phyloP scores from a whole-genome alignment of 2,329 filamentous ascomycete species.

The Diaporthe nobilis region DNA sequence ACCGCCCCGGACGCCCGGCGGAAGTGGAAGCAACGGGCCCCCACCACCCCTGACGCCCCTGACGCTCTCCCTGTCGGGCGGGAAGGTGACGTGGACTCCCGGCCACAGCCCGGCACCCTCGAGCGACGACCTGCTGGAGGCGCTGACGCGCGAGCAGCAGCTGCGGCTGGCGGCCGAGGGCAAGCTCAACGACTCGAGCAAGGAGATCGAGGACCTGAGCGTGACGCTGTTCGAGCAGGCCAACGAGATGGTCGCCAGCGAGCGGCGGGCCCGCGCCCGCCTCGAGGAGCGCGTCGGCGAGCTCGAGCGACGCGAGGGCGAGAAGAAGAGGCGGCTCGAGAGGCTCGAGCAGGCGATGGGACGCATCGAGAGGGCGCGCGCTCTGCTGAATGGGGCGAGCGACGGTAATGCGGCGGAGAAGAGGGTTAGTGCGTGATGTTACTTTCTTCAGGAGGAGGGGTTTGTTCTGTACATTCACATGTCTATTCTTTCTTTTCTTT shows the following conservation, averaged over 20 bases:
- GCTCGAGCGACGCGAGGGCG: slow-evolving; percentile 77
- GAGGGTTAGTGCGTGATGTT: slow-evolving; percentile 36
- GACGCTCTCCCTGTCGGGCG: slow-evolving; percentile 38
- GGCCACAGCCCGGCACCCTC: slow-evolving; percentile 44
- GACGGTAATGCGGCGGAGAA: slow-evolving; percentile 8
- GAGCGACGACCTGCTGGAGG: slow-evolving; percentile 70
- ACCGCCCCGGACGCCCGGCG: slow-evolving; percentile 34
- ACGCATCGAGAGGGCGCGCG: slow-evolving; percentile 79
- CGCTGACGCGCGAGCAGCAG: slow-evolving; percentile 75
- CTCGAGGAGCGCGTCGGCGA: slow-evolving; percentile 79
- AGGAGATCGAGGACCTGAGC: slow-evolving; percentile 84
- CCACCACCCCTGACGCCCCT: slow-evolving; percentile 18
- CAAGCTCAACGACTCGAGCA: slow-evolving; percentile 74
- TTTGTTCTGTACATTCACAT: not conserved
- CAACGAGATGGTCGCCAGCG: slow-evolving; percentile 88
- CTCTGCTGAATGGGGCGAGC: slow-evolving; percentile 63
- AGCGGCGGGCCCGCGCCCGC: slow-evolving; percentile 78
- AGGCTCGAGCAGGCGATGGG: slow-evolving; percentile 78
- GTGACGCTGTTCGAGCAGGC: slow-evolving; percentile 84
- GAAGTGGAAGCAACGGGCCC: not conserved
- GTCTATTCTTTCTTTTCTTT: not conserved
- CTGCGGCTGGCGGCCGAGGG: slow-evolving; percentile 79
- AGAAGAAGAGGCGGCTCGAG: slow-evolving; percentile 79
- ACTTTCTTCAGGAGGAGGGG: not conserved
- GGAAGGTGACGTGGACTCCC: slow-evolving; percentile 36